Base-by-base conservation (phyloP, 495 filamentous ascomycete species). In the Xylaria palmicola region DNA sequence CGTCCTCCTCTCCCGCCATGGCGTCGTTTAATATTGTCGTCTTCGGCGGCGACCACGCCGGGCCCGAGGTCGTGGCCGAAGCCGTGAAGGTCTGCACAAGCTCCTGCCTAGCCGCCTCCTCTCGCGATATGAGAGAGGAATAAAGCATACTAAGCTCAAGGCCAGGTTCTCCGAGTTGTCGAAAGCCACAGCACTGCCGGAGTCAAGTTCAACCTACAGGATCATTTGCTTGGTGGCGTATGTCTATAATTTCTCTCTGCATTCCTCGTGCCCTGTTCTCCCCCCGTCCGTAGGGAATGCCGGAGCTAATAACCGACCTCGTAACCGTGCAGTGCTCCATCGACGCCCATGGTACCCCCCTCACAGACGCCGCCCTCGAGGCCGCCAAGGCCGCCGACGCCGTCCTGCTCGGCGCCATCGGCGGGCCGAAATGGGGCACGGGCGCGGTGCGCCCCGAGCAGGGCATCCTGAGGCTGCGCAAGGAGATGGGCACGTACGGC, bases 361-460 rank as follows among this genome's bases (percentile, higher is more conserved):
- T 98, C 56, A 94, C 93, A 41, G 90, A 93, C 60, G 85, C 88
- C 64, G 92, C 94, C 62, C 88, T 98, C 63, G 74, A 75, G 8
- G 93, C 92, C 12, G 93, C 93, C 62, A 95, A 96, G 79, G 78
- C 83, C 44, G 93, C 95, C 53, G 92, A 98, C 73, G 94, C 93
- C 32, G 87, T 98, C 55, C 84, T 98, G 57, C 85, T 98, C 32
- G 94, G 94, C 56, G 94, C 94, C 60, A 96, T 98, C 68, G 94
- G 94, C 65, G 94, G 94, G 40, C 94, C 94, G 10, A 89, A 98
- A 93, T 98, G 95, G 91, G 94, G 94, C 57, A 92, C 90, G 4
- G 90, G 91, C 63, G 72, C 84, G 53, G 89, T 98, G 60, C 90
- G 94, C 49, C 94, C 94, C 5, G 94, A 98, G 71, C 93, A 98